A percentile compares a stretch with the other conserved stretches of the same genome.
Evolutionary conservation across 192 early-diverging fungal genomes (phyloP).

Genomic region (Gorgonomyces haynaldii): DNA sequence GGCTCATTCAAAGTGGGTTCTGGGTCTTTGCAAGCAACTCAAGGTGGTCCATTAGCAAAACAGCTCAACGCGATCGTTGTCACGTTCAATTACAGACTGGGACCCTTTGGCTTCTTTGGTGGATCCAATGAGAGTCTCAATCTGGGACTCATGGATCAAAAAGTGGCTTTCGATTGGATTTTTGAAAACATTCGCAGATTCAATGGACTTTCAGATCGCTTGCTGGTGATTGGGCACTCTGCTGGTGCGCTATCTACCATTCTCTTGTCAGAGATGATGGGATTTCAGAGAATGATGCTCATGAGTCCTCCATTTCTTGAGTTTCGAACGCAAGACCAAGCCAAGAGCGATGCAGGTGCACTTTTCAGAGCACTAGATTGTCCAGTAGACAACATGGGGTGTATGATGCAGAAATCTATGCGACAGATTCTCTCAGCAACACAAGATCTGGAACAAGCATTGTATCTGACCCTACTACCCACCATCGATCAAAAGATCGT

Average conservation of each 20-base stretch:
- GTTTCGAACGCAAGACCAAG: too few species aligned
- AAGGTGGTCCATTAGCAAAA: constrained; percentile 4
- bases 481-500: too few species aligned
- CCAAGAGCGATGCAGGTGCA: too few species aligned
- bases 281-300: too few species aligned
- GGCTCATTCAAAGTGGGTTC: constrained; percentile 23
- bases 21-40: constrained; percentile 8
- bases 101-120: constrained; percentile 25
- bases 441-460: too few species aligned
- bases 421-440: too few species aligned
- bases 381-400: too few species aligned
- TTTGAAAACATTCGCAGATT: constrained; percentile 48
- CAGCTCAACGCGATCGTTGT: constrained; percentile 12
- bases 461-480: too few species aligned
- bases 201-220: constrained; percentile 36
- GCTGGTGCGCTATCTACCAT: constrained; percentile 37
- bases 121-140: constrained; percentile 11
- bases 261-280: too few species aligned
- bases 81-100: constrained; percentile 33
- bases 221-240: constrained; percentile 47
- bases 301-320: too few species aligned
- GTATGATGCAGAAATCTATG: too few species aligned
- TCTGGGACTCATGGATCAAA: constrained; percentile 25
- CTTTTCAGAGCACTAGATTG: too few species aligned
- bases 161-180: constrained; percentile 43